phyloP scores from a whole-genome alignment of 208 protist species.

The Leishmania braziliensis region DNA sequence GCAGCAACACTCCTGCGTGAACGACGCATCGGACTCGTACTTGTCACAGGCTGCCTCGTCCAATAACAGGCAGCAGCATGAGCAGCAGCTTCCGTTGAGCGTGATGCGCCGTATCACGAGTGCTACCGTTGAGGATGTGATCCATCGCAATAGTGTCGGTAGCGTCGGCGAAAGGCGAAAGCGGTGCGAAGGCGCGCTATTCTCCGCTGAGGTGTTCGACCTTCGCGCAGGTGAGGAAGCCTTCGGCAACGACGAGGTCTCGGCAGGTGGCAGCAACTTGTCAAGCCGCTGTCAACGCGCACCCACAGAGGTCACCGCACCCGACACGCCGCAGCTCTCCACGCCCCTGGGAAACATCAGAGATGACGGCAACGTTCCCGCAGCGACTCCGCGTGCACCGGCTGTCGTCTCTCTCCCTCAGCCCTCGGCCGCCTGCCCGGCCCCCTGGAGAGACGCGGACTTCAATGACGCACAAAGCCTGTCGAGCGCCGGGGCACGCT shows the following conservation, averaged over 20 bases:
- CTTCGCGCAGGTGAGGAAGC: neutral
- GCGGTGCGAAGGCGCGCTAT: neutral
- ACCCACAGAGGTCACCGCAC: neutral
- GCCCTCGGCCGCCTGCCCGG: neutral
- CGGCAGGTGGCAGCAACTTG: neutral
- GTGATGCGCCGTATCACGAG: neutral
- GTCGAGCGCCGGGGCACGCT: neutral
- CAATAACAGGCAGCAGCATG: neutral
- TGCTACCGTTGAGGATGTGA: neutral
- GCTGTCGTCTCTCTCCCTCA: neutral
- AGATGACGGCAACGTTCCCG: neutral
- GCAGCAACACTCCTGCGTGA: constrained; percentile 9
- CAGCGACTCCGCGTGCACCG: neutral
- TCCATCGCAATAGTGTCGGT: neutral
- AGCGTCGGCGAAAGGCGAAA: neutral
- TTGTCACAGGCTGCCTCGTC: constrained; percentile 14
- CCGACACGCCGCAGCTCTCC: neutral
- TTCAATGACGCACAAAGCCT: neutral
- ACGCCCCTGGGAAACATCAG: neutral
- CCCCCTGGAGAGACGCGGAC: constrained; percentile 2
- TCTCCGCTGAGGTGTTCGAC: neutral
- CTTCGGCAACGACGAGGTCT: neutral
- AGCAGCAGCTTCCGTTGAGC: neutral
- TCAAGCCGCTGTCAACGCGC: neutral
- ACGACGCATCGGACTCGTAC: constrained; percentile 20